A percentile compares a stretch with the other conserved stretches of the same genome.
phyloP scores from a whole-genome alignment of 2,329 filamentous ascomycete genomes.

The Chrysoporthe austroafricana region DNA sequence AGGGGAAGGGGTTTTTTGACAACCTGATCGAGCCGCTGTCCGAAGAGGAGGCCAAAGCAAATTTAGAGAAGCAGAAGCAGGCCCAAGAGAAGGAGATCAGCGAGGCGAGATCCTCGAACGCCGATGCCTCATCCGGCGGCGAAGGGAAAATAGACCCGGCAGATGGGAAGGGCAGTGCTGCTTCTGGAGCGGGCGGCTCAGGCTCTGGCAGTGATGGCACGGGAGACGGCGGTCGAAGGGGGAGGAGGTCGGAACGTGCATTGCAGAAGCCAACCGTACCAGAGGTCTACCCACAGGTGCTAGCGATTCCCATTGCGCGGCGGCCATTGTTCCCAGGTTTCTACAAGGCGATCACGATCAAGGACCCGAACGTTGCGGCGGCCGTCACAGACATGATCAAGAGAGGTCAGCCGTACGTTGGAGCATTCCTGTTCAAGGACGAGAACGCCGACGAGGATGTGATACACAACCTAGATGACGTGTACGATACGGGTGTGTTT shows the following conservation, averaged over 20 bases:
- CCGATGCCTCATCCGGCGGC: constrained; percentile 48
- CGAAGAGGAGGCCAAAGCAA: constrained; percentile 57
- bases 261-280: constrained; percentile 88
- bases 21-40: constrained; percentile 53
- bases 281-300: constrained; percentile 95
- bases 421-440: constrained; percentile 96
- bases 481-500: constrained; percentile 95
- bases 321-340: constrained; percentile 95
- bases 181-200: constrained; percentile 51
- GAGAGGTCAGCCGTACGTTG: constrained; percentile 94
- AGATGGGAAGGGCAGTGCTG: constrained; percentile 64
- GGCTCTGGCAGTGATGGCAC: constrained; percentile 57
- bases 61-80: constrained; percentile 52
- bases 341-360: constrained; percentile 98
- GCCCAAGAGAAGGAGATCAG: constrained; percentile 47
- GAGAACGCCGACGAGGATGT: constrained; percentile 92
- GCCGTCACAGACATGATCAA: constrained; percentile 97
- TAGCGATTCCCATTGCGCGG: constrained; percentile 95
- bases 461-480: constrained; percentile 87
- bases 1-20: constrained; percentile 55
- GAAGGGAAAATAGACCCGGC: constrained; percentile 40
- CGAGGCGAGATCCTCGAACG: constrained; percentile 48
- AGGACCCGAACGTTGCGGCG: constrained; percentile 85
- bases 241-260: constrained; percentile 75
- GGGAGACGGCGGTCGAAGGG: constrained; percentile 70